These are phyloP conservation scores for Dothideomycetidae sp. DNA, from an alignment of 2,329 filamentous ascomycete genomes.

Conservation along the genomic window DNA sequence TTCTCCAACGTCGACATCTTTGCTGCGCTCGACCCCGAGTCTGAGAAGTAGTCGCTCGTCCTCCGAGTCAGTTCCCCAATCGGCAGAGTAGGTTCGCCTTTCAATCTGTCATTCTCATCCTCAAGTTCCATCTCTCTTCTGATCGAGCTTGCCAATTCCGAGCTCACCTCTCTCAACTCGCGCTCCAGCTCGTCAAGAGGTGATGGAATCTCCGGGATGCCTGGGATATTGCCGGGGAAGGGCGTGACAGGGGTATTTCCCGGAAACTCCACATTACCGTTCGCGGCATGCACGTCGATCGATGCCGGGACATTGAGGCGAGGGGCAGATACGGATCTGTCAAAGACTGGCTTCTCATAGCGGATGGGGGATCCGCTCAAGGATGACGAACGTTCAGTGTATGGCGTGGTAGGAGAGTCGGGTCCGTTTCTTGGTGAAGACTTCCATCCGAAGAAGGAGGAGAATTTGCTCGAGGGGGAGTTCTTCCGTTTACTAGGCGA, in stretches of 20 bases:
- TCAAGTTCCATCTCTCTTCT: conserved; percentile 92
- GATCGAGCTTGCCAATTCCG: conserved; percentile 84
- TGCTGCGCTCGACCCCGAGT: conserved; percentile 78
- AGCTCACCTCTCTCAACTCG: conserved; percentile 83
- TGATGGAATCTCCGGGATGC: conserved; percentile 26
- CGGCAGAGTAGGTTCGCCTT: conserved; percentile 52
- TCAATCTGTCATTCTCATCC: conserved; percentile 77
- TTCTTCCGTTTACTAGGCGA: conserved; percentile 24
- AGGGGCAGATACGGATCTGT: conserved; percentile 12
- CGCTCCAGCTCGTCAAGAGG: conserved; percentile 83
- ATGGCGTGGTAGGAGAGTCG: conserved; percentile 48
- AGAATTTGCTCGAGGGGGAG: conserved; percentile 38
- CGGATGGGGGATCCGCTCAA: conserved; percentile 38
- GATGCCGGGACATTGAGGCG: conserved; percentile 26
- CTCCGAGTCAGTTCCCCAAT: conserved; percentile 47
- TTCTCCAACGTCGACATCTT: conserved; percentile 54
- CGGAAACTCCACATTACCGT: conserved; percentile 35
- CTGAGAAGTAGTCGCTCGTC: conserved; percentile 95
- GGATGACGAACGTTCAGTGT: conserved; percentile 46
- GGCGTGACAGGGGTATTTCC: conserved; percentile 21
- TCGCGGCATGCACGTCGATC: conserved; percentile 38
- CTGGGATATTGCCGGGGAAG: conserved; percentile 16
- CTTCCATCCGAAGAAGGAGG: conserved; percentile 55
- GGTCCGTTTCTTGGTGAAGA: conserved; percentile 38
- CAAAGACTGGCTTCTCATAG: conserved; percentile 21